Conservation (phyloP, 208 protist species). For the Phytomonas francai region DNA sequence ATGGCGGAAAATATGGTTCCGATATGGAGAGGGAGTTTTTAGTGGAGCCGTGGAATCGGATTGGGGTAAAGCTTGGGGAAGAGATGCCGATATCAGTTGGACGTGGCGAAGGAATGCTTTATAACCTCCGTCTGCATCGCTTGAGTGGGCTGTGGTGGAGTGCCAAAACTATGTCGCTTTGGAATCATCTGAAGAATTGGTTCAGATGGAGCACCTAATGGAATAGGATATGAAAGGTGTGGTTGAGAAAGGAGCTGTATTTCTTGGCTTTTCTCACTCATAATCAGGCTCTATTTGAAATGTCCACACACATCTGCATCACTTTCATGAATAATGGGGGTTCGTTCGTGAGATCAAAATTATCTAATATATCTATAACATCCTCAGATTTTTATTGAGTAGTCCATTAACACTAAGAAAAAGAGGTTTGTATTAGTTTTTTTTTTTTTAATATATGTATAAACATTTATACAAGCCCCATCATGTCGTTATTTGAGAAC, state of each 20-base stretch:
- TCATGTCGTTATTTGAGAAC: background rate
- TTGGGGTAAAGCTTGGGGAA: slow-evolving; percentile 8
- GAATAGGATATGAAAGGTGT: background rate
- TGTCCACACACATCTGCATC: background rate
- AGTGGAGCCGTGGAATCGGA: slow-evolving; percentile 66
- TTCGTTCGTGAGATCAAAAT: background rate
- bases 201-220: background rate
- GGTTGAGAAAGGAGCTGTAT: background rate
- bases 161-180: slow-evolving; percentile 5
- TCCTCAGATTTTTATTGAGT: background rate
- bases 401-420: background rate
- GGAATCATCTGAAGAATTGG: background rate
- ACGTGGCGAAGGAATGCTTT: slow-evolving; percentile 54
- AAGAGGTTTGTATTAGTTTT: background rate
- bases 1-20: background rate
- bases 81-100: slow-evolving; percentile 14
- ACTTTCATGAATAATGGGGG: background rate
- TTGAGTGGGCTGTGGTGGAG: slow-evolving; percentile 44
- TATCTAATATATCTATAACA: slow-evolving; percentile 3
- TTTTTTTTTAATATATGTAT: slow-evolving; percentile 4
- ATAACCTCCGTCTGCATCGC: slow-evolving; percentile 55
- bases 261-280: background rate
- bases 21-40: slow-evolving; percentile 14
- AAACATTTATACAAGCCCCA: slow-evolving; percentile 2
- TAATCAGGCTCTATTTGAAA: background rate